Conservation (phyloP, 2,329 filamentous ascomycete species). For the Xylaria arbuscula region DNA sequence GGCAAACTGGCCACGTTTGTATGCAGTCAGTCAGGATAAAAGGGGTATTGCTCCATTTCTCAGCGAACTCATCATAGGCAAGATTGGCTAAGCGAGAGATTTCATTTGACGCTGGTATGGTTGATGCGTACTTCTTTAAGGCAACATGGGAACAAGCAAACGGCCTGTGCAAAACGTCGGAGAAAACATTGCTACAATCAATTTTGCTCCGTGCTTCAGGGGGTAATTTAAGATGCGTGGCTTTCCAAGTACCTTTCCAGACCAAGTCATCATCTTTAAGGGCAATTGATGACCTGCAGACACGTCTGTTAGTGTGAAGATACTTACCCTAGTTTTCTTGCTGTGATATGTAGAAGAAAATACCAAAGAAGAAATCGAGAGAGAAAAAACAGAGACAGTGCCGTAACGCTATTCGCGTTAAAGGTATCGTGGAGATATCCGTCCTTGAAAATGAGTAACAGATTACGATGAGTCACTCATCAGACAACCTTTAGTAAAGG, state of each 20-base stretch:
- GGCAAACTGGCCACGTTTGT: conserved; percentile 81
- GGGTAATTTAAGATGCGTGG: conserved; percentile 74
- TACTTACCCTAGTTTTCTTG: neutral
- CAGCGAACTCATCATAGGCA: conserved; percentile 77
- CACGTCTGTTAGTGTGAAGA: conserved; percentile 20
- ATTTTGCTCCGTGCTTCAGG: conserved; percentile 65
- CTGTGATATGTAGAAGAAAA: neutral
- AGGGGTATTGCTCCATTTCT: conserved; percentile 80
- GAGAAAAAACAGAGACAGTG: neutral
- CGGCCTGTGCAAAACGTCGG: conserved; percentile 88
- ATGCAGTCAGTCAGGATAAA: conserved; percentile 89
- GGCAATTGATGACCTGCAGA: conserved; percentile 48
- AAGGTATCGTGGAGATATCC: neutral
- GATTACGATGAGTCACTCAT: conserved; percentile 19
- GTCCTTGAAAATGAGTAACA: neutral
- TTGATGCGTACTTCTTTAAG: conserved; percentile 72
- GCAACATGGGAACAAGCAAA: conserved; percentile 87
- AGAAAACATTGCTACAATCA: conserved; percentile 83
- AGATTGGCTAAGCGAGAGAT: conserved; percentile 78
- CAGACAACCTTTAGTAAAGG: conserved; percentile 1
- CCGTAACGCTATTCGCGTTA: neutral
- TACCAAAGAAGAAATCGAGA: no score
- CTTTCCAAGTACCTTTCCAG: conserved; percentile 89
- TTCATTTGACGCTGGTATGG: conserved; percentile 78
- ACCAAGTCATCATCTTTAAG: conserved; percentile 58